Percentiles rank a stretch among this genome's conserved stretches.
Evolutionary conservation across 2,329 filamentous ascomycete genomes (phyloP).

Genomic region (Chaetomium strumarium): DNA sequence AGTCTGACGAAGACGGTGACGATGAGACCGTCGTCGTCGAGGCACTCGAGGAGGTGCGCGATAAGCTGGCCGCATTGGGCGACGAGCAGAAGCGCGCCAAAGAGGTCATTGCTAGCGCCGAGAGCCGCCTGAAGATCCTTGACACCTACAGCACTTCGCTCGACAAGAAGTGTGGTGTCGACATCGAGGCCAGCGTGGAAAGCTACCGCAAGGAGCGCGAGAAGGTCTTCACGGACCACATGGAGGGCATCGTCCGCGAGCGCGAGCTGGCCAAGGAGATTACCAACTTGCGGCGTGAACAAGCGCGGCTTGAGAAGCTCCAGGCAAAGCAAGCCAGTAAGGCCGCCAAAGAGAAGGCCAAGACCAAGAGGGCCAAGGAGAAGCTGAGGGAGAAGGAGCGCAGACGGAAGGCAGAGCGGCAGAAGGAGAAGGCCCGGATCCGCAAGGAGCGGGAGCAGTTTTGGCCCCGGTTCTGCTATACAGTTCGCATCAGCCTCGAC

Average conservation of each 20-base stretch:
- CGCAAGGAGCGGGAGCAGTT: slow-evolving; percentile 39
- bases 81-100: slow-evolving; percentile 28
- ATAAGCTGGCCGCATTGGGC: slow-evolving; percentile 28
- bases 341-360: slow-evolving; percentile 28
- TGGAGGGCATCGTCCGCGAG: slow-evolving; percentile 28
- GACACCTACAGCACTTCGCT: slow-evolving; percentile 36
- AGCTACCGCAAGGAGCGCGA: slow-evolving; percentile 39
- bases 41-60: slow-evolving; percentile 29
- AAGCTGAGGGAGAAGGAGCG: slow-evolving; percentile 29
- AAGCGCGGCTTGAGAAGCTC: slow-evolving; percentile 27
- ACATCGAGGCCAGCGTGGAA: slow-evolving; percentile 35
- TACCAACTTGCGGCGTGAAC: slow-evolving; percentile 29
- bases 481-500: slow-evolving; percentile 47
- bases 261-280: slow-evolving; percentile 33
- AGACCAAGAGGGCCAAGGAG: slow-evolving; percentile 32
- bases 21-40: slow-evolving; percentile 25
- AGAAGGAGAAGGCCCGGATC: slow-evolving; percentile 40
- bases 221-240: slow-evolving; percentile 37
- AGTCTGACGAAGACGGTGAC: slow-evolving; percentile 24
- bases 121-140: slow-evolving; percentile 37
- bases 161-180: slow-evolving; percentile 29
- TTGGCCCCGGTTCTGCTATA: slow-evolving; percentile 47
- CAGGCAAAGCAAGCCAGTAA: slow-evolving; percentile 25
- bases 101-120: slow-evolving; percentile 32
- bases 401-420: slow-evolving; percentile 33